These are phyloP conservation scores for Kokia cookei DNA, from an alignment of 441 rosid genomes.

Conservation along the genomic window DNA sequence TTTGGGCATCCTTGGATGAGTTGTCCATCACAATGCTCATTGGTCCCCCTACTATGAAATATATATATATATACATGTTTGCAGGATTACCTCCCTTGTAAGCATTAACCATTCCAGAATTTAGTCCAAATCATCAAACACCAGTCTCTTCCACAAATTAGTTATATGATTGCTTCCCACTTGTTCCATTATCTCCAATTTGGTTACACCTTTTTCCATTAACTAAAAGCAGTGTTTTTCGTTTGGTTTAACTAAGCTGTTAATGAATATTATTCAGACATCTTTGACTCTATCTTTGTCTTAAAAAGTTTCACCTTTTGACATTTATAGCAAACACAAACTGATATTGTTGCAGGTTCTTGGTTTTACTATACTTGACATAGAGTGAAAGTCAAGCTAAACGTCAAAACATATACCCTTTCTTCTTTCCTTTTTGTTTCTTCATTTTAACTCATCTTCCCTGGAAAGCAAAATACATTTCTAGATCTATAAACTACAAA, in stretches of 20 bases:
- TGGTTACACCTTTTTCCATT: slow-evolving; percentile 1
- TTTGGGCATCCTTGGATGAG: neutral
- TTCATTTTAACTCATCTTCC: neutral
- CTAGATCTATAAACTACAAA: neutral
- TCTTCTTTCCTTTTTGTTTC: neutral
- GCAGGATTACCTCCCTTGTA: neutral
- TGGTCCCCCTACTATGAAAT: neutral
- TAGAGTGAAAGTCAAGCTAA: neutral
- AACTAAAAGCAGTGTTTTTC: too few relatives aligned
- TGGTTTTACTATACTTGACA: neutral
- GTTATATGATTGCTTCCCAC: neutral
- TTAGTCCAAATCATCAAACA: neutral
- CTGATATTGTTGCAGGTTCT: too few relatives aligned
- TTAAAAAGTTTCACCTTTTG: too few relatives aligned
- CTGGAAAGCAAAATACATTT: neutral
- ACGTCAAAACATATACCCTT: neutral
- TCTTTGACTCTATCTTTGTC: neutral
- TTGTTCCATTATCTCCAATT: neutral
- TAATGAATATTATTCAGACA: neutral
- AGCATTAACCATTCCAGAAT: neutral
- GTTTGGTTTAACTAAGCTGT: too few relatives aligned
- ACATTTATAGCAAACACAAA: too few relatives aligned
- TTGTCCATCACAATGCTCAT: neutral
- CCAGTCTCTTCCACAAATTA: neutral
- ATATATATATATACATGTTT: neutral